Evolutionary conservation across 73 alveolate species (phyloP).

Genomic region (Paramecium tetraurelia): DNA sequence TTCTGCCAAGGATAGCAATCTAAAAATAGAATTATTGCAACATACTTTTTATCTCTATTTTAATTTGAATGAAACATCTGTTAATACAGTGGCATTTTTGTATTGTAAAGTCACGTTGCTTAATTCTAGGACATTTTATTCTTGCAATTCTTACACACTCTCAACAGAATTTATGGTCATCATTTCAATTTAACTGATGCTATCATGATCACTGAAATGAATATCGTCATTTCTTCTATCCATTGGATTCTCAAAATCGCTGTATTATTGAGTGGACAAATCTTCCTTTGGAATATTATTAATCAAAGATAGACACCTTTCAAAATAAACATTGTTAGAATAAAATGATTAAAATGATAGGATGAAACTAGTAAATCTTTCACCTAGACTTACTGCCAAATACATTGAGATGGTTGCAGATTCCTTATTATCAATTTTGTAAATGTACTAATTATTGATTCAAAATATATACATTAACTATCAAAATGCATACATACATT

Average conservation of each 20-base stretch:
- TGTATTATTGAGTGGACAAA: background rate
- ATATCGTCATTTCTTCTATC: background rate
- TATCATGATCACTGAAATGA: background rate
- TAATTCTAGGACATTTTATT: background rate
- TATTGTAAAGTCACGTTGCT: background rate
- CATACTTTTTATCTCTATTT: background rate
- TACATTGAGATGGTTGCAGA: constrained; percentile 6
- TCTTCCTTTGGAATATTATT: background rate
- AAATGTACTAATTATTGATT: background rate
- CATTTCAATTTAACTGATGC: background rate
- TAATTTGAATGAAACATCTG: background rate
- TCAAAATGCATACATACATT: background rate
- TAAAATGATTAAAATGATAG: background rate
- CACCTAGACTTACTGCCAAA: background rate
- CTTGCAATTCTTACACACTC: background rate
- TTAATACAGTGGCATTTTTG: background rate
- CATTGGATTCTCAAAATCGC: background rate
- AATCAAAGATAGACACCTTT: constrained; percentile 5
- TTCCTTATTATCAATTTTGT: background rate
- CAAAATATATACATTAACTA: background rate
- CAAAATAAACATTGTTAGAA: background rate
- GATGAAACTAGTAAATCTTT: background rate
- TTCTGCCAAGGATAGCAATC: constrained; percentile 92
- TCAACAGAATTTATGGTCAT: background rate
- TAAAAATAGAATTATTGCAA: background rate